Evolutionary conservation across 192 early-diverging fungal species (phyloP).

Genomic region (Coemansia sp.): DNA sequence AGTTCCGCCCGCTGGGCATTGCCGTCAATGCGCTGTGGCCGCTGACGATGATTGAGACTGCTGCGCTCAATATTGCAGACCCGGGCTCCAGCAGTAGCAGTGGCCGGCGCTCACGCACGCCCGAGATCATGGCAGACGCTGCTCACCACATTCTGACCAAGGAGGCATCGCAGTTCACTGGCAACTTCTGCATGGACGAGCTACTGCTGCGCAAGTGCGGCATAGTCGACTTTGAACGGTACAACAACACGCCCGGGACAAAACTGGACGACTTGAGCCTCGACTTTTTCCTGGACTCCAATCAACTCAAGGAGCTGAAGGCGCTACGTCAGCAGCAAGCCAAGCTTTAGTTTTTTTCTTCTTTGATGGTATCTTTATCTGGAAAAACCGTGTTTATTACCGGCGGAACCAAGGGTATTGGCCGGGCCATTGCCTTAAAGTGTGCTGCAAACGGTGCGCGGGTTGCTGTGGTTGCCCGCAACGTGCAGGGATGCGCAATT

Average conservation of each 20-base stretch:
- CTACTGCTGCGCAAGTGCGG: conserved; percentile 68
- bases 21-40: conserved; percentile 81
- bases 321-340: conserved; percentile 31
- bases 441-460: conserved; percentile 45
- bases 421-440: conserved; percentile 48
- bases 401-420: conserved; percentile 53
- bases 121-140: conserved; percentile 81
- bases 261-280: conserved; percentile 56
- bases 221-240: conserved; percentile 68
- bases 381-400: conserved; percentile 53
- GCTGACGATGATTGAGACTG: conserved; percentile 70
- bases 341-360: neutral
- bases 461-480: conserved; percentile 60
- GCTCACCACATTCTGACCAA: conserved; percentile 65
- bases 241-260: conserved; percentile 59
- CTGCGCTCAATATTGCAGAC: conserved; percentile 56
- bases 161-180: conserved; percentile 54
- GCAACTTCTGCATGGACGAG: conserved; percentile 81
- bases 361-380: neutral
- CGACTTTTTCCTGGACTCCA: conserved; percentile 64
- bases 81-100: conserved; percentile 2
- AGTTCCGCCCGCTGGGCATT: conserved; percentile 63
- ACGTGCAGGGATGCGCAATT: conserved; percentile 55
- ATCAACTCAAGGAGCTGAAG: conserved; percentile 43
- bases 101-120: conserved; percentile 24